phyloP scores from a whole-genome alignment of 2,329 filamentous ascomycete genomes.

The Drechslerella coelobrocha region DNA sequence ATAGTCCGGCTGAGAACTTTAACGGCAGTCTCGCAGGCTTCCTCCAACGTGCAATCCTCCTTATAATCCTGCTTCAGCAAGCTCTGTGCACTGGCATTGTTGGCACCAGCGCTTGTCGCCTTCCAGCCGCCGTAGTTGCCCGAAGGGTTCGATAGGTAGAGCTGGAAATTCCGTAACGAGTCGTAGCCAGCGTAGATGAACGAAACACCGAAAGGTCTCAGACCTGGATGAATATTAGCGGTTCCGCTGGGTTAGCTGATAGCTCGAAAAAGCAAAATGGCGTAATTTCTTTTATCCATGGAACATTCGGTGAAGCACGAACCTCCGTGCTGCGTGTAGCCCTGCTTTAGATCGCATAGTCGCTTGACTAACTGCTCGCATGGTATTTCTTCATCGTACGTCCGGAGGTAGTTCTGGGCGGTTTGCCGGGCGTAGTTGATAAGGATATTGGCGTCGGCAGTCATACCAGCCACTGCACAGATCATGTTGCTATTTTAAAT shows the following conservation, averaged over 20 bases:
- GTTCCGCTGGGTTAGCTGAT: background rate
- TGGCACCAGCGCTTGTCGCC: constrained; percentile 94
- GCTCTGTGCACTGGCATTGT: constrained; percentile 96
- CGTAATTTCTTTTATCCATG: background rate
- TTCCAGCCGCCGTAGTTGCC: constrained; percentile 99
- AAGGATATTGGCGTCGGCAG: constrained; percentile 98
- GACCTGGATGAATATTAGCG: constrained; percentile 60
- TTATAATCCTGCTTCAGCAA: constrained; percentile 99
- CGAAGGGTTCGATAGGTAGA: constrained; percentile 98
- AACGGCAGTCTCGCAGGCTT: constrained; percentile 95
- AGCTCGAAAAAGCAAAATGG: background rate
- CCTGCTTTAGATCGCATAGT: constrained; percentile 97
- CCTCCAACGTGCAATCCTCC: constrained; percentile 93
- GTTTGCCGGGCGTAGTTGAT: constrained; percentile 99
- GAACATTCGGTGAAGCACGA: constrained; percentile 8
- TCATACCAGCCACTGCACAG: constrained; percentile 98
- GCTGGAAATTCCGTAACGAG: constrained; percentile 92
- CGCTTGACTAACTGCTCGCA: constrained; percentile 97
- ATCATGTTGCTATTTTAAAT: constrained; percentile 86
- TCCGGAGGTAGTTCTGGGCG: constrained; percentile 95
- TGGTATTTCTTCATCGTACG: constrained; percentile 99
- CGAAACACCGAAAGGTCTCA: constrained; percentile 95
- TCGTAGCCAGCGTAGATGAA: constrained; percentile 99
- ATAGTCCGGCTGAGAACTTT: constrained; percentile 99
- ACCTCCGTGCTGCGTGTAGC: constrained; percentile 96